Evolutionary conservation across 2,329 filamentous ascomycete genomes (phyloP).

Genomic region (Phaeoacremonium minimum): DNA sequence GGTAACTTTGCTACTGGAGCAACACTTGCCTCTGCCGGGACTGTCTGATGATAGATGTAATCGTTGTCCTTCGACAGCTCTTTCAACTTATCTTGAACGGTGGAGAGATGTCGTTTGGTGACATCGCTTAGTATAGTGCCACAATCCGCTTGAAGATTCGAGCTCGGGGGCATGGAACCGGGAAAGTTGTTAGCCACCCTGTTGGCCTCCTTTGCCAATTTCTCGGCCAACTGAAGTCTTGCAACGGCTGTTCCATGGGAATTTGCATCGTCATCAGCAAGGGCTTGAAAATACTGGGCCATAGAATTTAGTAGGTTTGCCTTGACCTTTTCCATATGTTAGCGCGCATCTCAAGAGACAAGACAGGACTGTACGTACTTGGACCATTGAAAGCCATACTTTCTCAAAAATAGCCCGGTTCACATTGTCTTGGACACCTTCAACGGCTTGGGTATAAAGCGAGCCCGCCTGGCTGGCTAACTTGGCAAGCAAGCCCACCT

Average conservation of each 20-base stretch:
- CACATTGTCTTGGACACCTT: slow-evolving; percentile 90
- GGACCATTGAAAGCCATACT: slow-evolving; percentile 79
- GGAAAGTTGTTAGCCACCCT: slow-evolving; percentile 77
- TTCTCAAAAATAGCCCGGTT: slow-evolving; percentile 90
- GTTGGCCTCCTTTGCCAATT: slow-evolving; percentile 72
- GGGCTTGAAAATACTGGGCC: slow-evolving; percentile 89
- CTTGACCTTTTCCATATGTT: slow-evolving; percentile 56
- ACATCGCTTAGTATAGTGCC: slow-evolving; percentile 71
- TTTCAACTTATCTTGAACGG: slow-evolving; percentile 74
- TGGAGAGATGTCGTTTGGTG: slow-evolving; percentile 75
- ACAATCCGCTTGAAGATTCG: slow-evolving; percentile 80
- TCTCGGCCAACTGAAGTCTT: slow-evolving; percentile 76
- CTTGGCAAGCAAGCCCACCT: slow-evolving; percentile 86
- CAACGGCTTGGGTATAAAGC: slow-evolving; percentile 80
- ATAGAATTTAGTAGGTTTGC: slow-evolving; percentile 76
- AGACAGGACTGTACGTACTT: slow-evolving; percentile 48
- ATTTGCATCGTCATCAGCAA: slow-evolving; percentile 85
- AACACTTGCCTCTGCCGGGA: slow-evolving; percentile 80
- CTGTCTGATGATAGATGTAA: slow-evolving; percentile 93
- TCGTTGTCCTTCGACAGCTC: slow-evolving; percentile 89
- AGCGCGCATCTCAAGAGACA: slow-evolving; percentile 6
- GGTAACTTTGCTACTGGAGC: slow-evolving; percentile 83
- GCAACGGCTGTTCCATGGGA: slow-evolving; percentile 82
- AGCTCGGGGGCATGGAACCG: slow-evolving; percentile 69
- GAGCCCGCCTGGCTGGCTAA: slow-evolving; percentile 86